phyloP scores from a whole-genome alignment of 2,329 filamentous ascomycete species.

The Fusarium sororula region DNA sequence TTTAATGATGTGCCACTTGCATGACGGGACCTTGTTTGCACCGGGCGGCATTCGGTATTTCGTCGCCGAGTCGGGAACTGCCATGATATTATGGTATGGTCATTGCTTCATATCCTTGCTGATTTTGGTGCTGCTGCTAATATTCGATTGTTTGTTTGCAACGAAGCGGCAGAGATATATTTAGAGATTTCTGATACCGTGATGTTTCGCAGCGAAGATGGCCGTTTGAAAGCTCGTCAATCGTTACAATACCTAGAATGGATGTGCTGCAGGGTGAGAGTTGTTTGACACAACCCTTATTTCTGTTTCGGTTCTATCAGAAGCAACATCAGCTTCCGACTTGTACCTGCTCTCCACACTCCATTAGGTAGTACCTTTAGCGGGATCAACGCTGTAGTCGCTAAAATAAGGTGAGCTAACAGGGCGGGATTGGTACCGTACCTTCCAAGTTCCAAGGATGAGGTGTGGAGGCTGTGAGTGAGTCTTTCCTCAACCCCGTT shows the following conservation, averaged over 20 bases:
- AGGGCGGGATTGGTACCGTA: slow-evolving; percentile 11
- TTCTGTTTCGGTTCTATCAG: slow-evolving; percentile 2
- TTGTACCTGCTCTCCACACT: slow-evolving; percentile 18
- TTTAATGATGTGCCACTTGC: slow-evolving; percentile 26
- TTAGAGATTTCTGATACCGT: neutral
- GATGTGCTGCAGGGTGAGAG: neutral
- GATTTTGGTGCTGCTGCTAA: neutral
- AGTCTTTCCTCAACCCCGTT: slow-evolving; percentile 20
- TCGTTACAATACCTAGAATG: neutral
- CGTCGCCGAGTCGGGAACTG: slow-evolving; percentile 23
- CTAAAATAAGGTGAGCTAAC: slow-evolving; percentile 28
- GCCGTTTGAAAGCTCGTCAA: neutral
- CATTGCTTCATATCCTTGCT: slow-evolving; percentile 4
- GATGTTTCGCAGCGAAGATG: slow-evolving; percentile 1
- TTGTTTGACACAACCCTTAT: slow-evolving; percentile 19
- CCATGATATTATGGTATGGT: neutral
- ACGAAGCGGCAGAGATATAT: neutral
- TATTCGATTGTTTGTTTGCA: neutral
- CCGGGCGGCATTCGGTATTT: slow-evolving; percentile 33
- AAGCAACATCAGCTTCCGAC: slow-evolving; percentile 7
- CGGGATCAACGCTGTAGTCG: slow-evolving; percentile 21
- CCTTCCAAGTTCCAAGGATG: neutral
- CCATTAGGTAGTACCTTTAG: neutral
- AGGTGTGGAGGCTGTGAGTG: slow-evolving; percentile 7
- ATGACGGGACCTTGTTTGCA: slow-evolving; percentile 8